Percentiles rank a stretch among this genome's conserved stretches.
phyloP scores from a whole-genome alignment of 495 filamentous ascomycete genomes.

The Chlorociboria aeruginascens region DNA sequence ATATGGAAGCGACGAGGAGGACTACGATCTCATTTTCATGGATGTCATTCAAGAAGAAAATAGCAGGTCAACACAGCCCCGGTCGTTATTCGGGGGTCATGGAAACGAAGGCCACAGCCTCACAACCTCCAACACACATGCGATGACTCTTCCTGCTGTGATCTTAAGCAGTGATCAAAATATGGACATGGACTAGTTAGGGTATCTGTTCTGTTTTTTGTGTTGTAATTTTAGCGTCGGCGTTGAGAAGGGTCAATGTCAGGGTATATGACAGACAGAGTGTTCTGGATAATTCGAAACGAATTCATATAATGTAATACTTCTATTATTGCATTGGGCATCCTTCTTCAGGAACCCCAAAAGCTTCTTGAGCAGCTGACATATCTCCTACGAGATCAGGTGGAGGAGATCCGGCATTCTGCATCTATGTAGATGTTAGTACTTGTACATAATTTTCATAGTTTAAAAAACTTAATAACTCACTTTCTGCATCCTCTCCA shows the following conservation, averaged over 20 bases:
- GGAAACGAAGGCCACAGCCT: too few relatives aligned
- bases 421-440: constrained; percentile 49
- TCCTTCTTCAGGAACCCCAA: constrained; percentile 55
- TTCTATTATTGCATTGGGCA: constrained; percentile 60
- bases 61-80: constrained; percentile 10
- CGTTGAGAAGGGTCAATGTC: constrained; percentile 4
- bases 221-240: constrained; percentile 10
- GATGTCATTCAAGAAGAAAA: constrained; percentile 32
- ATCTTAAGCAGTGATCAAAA: too few relatives aligned
- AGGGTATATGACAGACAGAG: neutral
- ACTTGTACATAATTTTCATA: constrained; percentile 10
- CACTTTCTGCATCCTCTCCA: constrained; percentile 96
- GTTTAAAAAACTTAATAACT: constrained; percentile 16
- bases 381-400: constrained; percentile 84
- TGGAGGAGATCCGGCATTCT: constrained; percentile 83
- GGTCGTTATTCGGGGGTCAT: neutral
- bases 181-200: too few relatives aligned
- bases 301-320: too few relatives aligned
- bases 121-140: too few relatives aligned
- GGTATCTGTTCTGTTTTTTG: too few relatives aligned
- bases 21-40: constrained; percentile 49
- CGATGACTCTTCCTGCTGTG: too few relatives aligned
- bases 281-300: neutral
- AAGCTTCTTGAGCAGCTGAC: constrained; percentile 59
- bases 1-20: constrained; percentile 26